Conservation (phyloP, 2,329 filamentous ascomycete genomes). For the Talaromyces sp. region DNA sequence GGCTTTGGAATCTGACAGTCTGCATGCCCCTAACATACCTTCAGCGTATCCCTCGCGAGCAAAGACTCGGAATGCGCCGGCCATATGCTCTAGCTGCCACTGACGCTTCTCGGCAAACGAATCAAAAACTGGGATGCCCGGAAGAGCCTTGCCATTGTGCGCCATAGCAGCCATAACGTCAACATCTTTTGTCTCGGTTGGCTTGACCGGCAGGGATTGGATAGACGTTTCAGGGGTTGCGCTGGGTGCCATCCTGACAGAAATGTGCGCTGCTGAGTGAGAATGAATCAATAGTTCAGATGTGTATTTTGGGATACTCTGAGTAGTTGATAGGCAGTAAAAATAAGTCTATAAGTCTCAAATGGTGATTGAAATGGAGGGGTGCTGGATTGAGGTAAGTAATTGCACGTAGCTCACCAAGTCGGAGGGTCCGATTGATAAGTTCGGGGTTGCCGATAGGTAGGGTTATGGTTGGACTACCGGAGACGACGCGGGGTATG, state of each 20-base stretch:
- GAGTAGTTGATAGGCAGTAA: not conserved
- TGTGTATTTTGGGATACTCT: not conserved
- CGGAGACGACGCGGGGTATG: not conserved
- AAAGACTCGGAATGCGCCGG: constrained; percentile 66
- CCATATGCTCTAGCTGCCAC: constrained; percentile 59
- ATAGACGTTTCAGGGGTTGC: not conserved
- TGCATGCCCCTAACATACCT: constrained; percentile 52
- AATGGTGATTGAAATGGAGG: not conserved
- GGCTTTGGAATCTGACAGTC: too few relatives aligned
- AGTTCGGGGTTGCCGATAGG: not conserved
- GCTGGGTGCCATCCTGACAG: constrained; percentile 1
- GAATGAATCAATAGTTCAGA: not conserved
- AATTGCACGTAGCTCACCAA: not conserved
- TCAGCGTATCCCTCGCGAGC: constrained; percentile 63
- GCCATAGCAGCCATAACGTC: constrained; percentile 13
- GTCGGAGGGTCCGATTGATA: not conserved
- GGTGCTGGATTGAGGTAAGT: not conserved
- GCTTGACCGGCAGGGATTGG: not conserved
- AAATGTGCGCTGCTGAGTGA: not conserved
- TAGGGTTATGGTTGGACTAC: too few relatives aligned
- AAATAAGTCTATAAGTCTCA: not conserved
- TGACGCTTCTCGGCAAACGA: constrained; percentile 55
- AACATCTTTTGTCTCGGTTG: not conserved
- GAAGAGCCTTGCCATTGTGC: constrained; percentile 3
- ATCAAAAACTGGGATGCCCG: constrained; percentile 40